Percentiles rank a stretch among this genome's conserved stretches.
These are phyloP conservation scores for Lentinula sp. DNA, from an alignment of 768 basidiomycete species.

Conservation along the genomic window DNA sequence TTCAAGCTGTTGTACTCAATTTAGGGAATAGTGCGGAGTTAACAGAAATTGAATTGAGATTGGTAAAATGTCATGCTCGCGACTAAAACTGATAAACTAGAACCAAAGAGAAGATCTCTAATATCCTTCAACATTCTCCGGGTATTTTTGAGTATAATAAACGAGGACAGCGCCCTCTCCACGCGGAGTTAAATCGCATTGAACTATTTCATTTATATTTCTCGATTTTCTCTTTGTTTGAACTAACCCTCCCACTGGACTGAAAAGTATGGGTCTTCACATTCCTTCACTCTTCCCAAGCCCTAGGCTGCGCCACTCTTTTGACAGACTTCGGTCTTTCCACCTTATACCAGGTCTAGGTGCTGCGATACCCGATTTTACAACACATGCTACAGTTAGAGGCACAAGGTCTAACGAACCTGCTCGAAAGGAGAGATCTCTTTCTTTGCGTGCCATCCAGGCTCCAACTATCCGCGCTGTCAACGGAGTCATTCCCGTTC, in stretches of 20 bases:
- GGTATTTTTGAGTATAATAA: too few relatives aligned
- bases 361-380: not conserved
- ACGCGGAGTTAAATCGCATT: not conserved
- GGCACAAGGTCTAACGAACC: not conserved
- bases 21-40: not conserved
- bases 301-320: conserved; percentile 27
- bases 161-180: not conserved
- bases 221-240: not conserved
- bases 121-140: too few relatives aligned
- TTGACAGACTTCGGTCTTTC: conserved; percentile 37
- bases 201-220: not conserved
- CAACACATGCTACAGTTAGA: not conserved
- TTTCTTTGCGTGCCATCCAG: not conserved
- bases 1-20: not conserved
- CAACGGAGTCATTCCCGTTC: conserved; percentile 8
- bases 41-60: not conserved
- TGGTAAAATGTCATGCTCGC: not conserved
- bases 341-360: conserved; percentile 18
- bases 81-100: too few relatives aligned
- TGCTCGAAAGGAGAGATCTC: not conserved
- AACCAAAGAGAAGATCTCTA: too few relatives aligned
- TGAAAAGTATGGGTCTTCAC: conserved; percentile 19
- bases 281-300: conserved; percentile 19
- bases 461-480: not conserved
- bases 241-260: not conserved